phyloP scores from a whole-genome alignment of 768 basidiomycete genomes.

The Gloeophyllum trabeum region DNA sequence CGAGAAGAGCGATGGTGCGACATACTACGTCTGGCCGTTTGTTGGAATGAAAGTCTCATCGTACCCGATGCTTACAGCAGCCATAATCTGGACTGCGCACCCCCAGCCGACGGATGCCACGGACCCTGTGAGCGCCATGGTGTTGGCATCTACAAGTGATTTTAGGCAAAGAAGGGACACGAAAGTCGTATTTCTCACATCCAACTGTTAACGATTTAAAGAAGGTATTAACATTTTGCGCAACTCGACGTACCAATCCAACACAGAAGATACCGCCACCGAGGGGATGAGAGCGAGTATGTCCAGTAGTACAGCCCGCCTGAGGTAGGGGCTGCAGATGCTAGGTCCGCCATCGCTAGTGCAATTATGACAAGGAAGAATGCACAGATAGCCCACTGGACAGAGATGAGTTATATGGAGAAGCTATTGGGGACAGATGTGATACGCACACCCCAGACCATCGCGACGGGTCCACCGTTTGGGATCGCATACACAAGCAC shows the following conservation, averaged over 20 bases:
- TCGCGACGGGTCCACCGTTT: slow-evolving; percentile 21
- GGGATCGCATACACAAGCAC: slow-evolving; percentile 4
- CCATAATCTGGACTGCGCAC: slow-evolving; percentile 26
- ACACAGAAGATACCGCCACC: slow-evolving; percentile 22
- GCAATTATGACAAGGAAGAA: slow-evolving; percentile 26
- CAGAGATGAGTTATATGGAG: no score
- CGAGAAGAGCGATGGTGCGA: background rate
- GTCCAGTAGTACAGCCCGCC: slow-evolving; percentile 33
- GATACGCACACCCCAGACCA: slow-evolving; percentile 44
- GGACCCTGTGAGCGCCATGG: slow-evolving; percentile 23
- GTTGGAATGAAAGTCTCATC: slow-evolving; percentile 16
- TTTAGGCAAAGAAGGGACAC: no score
- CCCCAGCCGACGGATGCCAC: slow-evolving; percentile 26
- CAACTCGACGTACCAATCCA: slow-evolving; percentile 30
- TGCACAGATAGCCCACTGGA: slow-evolving; percentile 27
- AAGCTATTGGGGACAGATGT: no score
- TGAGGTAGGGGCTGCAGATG: slow-evolving; percentile 29
- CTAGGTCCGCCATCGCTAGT: slow-evolving; percentile 30
- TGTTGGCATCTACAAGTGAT: slow-evolving; percentile 17
- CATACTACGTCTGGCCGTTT: slow-evolving; percentile 16
- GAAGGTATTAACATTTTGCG: no score
- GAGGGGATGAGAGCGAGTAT: slow-evolving; percentile 16
- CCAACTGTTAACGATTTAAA: no score
- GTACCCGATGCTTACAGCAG: slow-evolving; percentile 22
- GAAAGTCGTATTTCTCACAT: background rate